Conservation (phyloP, 2,329 filamentous ascomycete genomes). For the Xylaria polymorpha region DNA sequence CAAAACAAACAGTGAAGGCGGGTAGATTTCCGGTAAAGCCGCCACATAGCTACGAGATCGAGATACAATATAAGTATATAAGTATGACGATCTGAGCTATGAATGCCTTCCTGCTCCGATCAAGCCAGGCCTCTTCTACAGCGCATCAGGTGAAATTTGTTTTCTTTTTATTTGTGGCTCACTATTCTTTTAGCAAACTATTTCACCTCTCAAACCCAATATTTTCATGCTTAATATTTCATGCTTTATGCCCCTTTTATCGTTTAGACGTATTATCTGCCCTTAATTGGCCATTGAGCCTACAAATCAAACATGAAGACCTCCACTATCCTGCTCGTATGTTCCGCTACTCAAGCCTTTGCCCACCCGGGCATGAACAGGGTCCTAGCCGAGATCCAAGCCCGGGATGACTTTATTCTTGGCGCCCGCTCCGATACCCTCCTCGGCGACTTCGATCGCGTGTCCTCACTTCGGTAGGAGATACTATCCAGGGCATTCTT, state of each 20-base stretch:
- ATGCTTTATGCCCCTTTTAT: not conserved
- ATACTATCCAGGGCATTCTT: conserved; percentile 44
- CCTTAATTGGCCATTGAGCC: not conserved
- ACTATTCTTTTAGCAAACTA: not conserved
- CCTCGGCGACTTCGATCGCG: conserved; percentile 42
- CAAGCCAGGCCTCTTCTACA: not conserved
- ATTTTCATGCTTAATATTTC: too few species aligned
- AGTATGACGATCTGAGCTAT: conserved; percentile 4
- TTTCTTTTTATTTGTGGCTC: conserved; percentile 2
- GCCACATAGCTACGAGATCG: not conserved
- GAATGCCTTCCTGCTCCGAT: not conserved
- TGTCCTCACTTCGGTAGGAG: conserved; percentile 36
- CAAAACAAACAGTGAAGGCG: not conserved
- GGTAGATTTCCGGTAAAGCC: not conserved
- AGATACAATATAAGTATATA: conserved; percentile 19
- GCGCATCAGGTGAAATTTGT: not conserved
- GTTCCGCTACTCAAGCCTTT: conserved; percentile 33
- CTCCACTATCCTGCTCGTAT: conserved; percentile 34
- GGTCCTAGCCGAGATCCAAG: conserved; percentile 44
- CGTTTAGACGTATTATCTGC: not conserved
- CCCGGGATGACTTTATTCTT: conserved; percentile 37
- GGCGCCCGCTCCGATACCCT: conserved; percentile 40
- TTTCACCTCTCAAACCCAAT: not conserved
- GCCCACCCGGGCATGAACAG: conserved; percentile 46
- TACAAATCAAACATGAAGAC: conserved; percentile 40